Evolutionary conservation across 208 protist genomes (phyloP).

Genomic region (Acanthamoeba triangularis): DNA sequence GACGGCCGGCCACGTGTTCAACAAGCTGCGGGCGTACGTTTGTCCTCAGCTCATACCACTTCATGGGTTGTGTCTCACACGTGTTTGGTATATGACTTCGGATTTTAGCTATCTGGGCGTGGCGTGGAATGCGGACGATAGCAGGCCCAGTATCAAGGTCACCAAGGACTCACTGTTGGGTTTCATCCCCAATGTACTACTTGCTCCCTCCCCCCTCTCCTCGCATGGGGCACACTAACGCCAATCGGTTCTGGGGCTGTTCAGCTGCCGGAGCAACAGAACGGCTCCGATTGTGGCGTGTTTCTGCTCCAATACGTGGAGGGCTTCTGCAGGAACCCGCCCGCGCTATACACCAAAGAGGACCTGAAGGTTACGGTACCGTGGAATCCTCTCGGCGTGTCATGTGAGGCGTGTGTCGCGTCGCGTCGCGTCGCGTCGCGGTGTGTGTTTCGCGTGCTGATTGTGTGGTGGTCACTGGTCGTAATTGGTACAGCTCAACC

Average conservation of each 20-base stretch:
- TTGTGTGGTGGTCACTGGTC: not conserved
- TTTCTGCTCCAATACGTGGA: constrained; percentile 51
- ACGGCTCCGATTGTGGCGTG: constrained; percentile 37
- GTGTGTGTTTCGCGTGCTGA: not conserved
- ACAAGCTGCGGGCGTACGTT: not conserved
- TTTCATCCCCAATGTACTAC: not conserved
- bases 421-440: too few species aligned
- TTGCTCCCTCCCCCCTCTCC: not conserved
- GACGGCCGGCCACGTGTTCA: not conserved
- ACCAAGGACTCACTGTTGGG: not conserved
- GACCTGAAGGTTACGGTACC: not conserved
- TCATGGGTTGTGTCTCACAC: too few species aligned
- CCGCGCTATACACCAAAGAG: not conserved
- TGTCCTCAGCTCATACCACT: not conserved
- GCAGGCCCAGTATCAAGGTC: not conserved
- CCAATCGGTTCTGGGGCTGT: not conserved
- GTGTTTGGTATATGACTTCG: too few species aligned
- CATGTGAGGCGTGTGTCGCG: not conserved
- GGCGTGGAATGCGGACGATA: not conserved
- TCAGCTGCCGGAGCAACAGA: constrained; percentile 38
- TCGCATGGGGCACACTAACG: not conserved
- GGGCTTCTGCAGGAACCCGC: not conserved
- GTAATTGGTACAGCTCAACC: not conserved
- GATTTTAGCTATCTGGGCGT: not conserved
- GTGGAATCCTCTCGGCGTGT: not conserved